A percentile compares a stretch with the other conserved stretches of the same genome.
Conservation (phyloP, 768 basidiomycete genomes). For the Agrocybe praecox region DNA sequence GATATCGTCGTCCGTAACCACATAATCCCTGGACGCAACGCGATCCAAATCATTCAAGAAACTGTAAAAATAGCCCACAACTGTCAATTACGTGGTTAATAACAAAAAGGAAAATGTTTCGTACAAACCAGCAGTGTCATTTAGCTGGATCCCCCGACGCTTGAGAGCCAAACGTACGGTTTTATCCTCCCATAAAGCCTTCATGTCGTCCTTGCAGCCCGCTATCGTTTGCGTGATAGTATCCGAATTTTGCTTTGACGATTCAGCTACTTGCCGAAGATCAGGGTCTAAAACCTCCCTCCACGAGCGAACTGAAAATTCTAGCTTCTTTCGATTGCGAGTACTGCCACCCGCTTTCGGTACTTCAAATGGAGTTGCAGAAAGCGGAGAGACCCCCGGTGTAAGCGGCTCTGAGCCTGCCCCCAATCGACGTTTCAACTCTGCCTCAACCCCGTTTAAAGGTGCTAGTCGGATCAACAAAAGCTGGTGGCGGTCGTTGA, state of each 20-base stretch:
- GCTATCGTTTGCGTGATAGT: conserved; percentile 54
- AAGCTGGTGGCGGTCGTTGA: conserved; percentile 53
- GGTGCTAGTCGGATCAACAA: conserved; percentile 66
- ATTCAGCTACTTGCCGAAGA: conserved; percentile 7
- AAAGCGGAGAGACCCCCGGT: conserved; percentile 30
- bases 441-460: conserved; percentile 59
- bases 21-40: conserved; percentile 60
- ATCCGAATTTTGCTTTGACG: conserved; percentile 18
- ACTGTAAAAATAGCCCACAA: conserved; percentile 32
- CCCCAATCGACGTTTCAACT: conserved; percentile 64
- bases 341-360: conserved; percentile 24
- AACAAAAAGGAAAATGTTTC: conserved; percentile 22
- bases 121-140: conserved; percentile 72
- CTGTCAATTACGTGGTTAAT: background rate
- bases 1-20: conserved; percentile 73
- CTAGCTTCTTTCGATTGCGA: conserved; percentile 35
- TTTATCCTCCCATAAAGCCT: conserved; percentile 63
- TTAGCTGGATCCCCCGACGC: conserved; percentile 49
- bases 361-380: conserved; percentile 50
- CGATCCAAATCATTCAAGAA: conserved; percentile 72
- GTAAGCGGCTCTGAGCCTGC: conserved; percentile 40
- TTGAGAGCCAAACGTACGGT: conserved; percentile 51
- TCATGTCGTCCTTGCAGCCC: conserved; percentile 63
- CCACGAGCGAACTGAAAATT: conserved; percentile 60
- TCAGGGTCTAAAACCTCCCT: conserved; percentile 42